Conservation (phyloP, 768 basidiomycete species). For the Symmetrospora coprosmae region DNA sequence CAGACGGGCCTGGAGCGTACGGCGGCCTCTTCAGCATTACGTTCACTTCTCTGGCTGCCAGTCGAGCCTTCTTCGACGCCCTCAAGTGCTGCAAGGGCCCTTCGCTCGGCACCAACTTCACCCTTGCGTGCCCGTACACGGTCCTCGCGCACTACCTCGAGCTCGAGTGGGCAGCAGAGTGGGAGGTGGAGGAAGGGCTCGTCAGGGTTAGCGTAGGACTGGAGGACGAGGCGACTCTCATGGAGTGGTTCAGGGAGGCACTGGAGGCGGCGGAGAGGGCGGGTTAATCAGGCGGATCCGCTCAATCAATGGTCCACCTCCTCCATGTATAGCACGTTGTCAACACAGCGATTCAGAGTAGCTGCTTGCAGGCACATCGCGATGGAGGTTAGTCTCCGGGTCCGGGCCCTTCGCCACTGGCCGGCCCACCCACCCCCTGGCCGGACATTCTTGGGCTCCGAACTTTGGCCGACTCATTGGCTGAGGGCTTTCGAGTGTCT, state of each 20-base stretch:
- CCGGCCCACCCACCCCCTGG: too few species aligned
- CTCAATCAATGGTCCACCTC: too few species aligned
- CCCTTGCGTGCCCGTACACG: constrained; percentile 82
- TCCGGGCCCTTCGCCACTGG: too few species aligned
- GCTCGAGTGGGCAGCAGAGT: constrained; percentile 76
- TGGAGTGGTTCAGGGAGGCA: constrained; percentile 51
- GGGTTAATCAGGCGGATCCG: constrained; percentile 9
- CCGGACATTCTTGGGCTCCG: too few species aligned
- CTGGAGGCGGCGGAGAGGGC: constrained; percentile 57
- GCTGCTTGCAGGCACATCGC: too few species aligned
- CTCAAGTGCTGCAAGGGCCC: constrained; percentile 79
- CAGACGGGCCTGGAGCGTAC: constrained; percentile 31
- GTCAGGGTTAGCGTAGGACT: constrained; percentile 84
- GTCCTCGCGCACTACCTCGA: constrained; percentile 81
- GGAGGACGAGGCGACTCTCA: constrained; percentile 53
- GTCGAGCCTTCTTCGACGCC: constrained; percentile 43
- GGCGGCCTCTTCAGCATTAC: constrained; percentile 48
- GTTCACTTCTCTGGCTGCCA: constrained; percentile 48
- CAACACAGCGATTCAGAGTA: too few species aligned
- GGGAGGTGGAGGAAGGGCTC: constrained; percentile 67
- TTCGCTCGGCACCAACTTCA: constrained; percentile 74
- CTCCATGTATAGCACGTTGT: too few species aligned
- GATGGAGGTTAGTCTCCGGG: too few species aligned
- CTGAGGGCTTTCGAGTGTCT: too few species aligned
- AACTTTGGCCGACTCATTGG: too few species aligned